phyloP scores from a whole-genome alignment of 331 rosid genomes.

The Malus hybrid region DNA sequence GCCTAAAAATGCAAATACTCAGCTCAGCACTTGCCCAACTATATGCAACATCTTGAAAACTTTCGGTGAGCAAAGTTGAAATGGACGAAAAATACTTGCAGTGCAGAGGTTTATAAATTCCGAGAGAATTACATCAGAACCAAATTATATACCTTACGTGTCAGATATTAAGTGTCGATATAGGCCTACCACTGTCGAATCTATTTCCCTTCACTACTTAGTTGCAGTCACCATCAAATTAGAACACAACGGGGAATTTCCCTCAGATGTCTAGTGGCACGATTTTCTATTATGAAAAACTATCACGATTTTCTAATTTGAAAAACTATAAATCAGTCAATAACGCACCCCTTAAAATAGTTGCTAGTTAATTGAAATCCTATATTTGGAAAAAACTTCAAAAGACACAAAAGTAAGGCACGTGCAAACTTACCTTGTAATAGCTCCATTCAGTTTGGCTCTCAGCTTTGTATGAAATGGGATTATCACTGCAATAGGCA shows the following conservation, averaged over 20 bases:
- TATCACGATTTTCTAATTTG: neutral
- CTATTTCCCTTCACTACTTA: neutral
- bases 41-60: neutral
- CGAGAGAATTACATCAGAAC: neutral
- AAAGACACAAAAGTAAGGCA: neutral
- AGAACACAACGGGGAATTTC: neutral
- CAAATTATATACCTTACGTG: neutral
- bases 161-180: too few relatives aligned
- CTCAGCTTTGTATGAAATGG: slow-evolving; percentile 59
- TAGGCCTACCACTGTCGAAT: neutral
- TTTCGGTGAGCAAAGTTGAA: neutral
- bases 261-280: neutral
- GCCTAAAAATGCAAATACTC: neutral
- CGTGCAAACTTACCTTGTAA: slow-evolving; percentile 60
- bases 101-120: neutral
- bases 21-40: neutral
- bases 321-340: too few relatives aligned
- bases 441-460: slow-evolving; percentile 78
- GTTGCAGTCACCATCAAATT: neutral
- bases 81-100: neutral
- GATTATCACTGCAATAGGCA: slow-evolving; percentile 84
- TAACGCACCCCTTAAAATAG: neutral
- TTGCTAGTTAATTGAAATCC: neutral
- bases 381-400: neutral
- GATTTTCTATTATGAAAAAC: neutral